Base-by-base conservation (phyloP, 2,329 filamentous ascomycete species). In the Ampelomyces quisqualis region DNA sequence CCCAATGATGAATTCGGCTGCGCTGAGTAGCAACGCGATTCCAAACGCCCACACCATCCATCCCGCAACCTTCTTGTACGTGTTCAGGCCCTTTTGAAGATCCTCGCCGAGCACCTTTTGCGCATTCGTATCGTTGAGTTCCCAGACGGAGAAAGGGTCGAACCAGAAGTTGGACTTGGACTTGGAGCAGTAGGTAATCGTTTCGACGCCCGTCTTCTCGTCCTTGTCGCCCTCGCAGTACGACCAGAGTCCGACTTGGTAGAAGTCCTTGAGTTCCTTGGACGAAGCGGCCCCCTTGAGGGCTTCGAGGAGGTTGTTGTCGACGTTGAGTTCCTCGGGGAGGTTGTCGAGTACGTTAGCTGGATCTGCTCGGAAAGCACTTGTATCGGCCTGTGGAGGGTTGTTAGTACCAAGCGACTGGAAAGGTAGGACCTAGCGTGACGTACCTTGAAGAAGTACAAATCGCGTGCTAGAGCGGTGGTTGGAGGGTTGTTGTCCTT, bases 41-140 rank as follows among this genome's bases (percentile, higher is more conserved):
- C 89, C 76, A 68, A 90, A 95, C 49, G 84, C 82, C 45, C 91
- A 77, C 70, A 90, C 83, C 68, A 91, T 90, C 85, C 86, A 95
- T 63, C 85, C 86, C 43, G 81, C 79, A 22, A 90, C 81, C 37
- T 77, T 80, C 62, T 79, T 77, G 74, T 95, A 96, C 13, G 80
- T 76, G 31, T 85, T 79, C 55, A 97, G 72, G 11, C 85, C 82
- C 34, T 79, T 75, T 38, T 78, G 74, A 39, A 95, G 73, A 40
- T 81, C 77, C 19, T 79, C 71, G 31, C 89, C 88, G 22, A 95
- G 76, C 24, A 71, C 40, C 29, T 70, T 73, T 42, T 69, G 68
- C 7, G 72, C 69, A 43, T 69, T 72, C 17, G 84, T 71, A 47
- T 70, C 62, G 51, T 84, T 75, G 49, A 93, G 64, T 4, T 74